Evolutionary conservation across 1,139 yeast genomes (phyloP), one percentile per base, ranked within the genome.

Genomic region (Groenewaldozyma auringiensis): DNA sequence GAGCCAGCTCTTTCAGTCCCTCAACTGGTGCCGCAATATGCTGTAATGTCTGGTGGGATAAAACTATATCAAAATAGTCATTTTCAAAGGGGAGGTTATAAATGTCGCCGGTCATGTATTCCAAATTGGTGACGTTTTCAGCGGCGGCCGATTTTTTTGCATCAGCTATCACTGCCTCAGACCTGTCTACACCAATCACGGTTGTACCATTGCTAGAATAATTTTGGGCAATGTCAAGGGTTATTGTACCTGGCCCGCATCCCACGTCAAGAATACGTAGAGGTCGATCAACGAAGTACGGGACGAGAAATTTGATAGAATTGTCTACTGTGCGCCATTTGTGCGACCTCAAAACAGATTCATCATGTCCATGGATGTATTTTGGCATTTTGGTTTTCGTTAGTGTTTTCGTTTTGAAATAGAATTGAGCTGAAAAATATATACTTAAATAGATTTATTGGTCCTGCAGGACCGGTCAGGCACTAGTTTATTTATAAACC

Each of bases 211-310:
- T 53, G 2, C 58, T 54, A 6, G 50, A 51, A 31, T 55, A 56
- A 47, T 66, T 63, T 37, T 55, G 50, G n/a, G 68, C 71, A 36
- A 68, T 52, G 47, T 67, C 72, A 16, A 60, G 48, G 11, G 71
- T 66, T 42, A 70, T 70, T 17, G 72, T 58, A 1, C 72, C 74
- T 2, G 74, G 74, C 0, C 74, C 74, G 50, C 68, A 65, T 1
- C 75, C 75, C 14, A 69, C 69, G 50, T 70, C 74, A 18, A 70
- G 60, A n/a, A 69, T 56, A 36, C 54, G 51, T 42, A 56, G 55
- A 2, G 11, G 11, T n/a, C 29, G 20, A 35, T 57, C 53, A 3
- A 63, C 58, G 40, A 70, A 47, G 27, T 61, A 56, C 2, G 66
- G 64, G 18, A 67, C 48, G 42, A 67, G 46, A 49, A 59, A 68